Percentiles rank a stretch among this genome's conserved stretches.
These are phyloP conservation scores for Orbilia brochopaga DNA, from an alignment of 2,329 filamentous ascomycete genomes.

Conservation along the genomic window DNA sequence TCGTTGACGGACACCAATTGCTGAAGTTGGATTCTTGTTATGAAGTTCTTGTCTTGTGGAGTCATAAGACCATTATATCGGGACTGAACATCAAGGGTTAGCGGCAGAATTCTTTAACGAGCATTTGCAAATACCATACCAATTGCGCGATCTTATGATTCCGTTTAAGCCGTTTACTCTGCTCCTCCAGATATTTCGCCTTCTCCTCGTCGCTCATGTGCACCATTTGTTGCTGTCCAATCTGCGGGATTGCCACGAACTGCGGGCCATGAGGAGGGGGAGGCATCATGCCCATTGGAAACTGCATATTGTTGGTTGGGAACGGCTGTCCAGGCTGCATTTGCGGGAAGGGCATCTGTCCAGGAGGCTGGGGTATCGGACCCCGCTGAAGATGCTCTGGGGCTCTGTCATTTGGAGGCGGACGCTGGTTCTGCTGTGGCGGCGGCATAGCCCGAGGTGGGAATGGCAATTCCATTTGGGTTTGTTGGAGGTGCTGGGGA, in stretches of 20 bases:
- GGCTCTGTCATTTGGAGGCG: slow-evolving; percentile 57
- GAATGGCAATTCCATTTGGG: slow-evolving; percentile 55
- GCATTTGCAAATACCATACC: slow-evolving; percentile 27
- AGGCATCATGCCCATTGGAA: slow-evolving; percentile 61
- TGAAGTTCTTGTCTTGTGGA: slow-evolving; percentile 98
- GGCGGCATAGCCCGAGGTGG: slow-evolving; percentile 56
- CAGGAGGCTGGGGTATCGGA: slow-evolving; percentile 51
- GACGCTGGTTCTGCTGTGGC: slow-evolving; percentile 55
- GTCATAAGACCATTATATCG: slow-evolving; percentile 92
- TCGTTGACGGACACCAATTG: slow-evolving; percentile 90
- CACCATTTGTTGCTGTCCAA: slow-evolving; percentile 38
- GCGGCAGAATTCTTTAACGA: neutral
- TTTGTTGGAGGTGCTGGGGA: slow-evolving; percentile 56
- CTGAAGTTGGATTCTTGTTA: slow-evolving; percentile 95
- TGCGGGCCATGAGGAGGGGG: slow-evolving; percentile 15
- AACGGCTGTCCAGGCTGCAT: slow-evolving; percentile 59
- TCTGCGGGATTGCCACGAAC: slow-evolving; percentile 29
- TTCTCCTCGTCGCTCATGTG: slow-evolving; percentile 80
- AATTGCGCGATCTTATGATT: slow-evolving; percentile 82
- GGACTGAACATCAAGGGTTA: slow-evolving; percentile 79
- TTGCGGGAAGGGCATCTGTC: slow-evolving; percentile 56
- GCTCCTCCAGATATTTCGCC: slow-evolving; percentile 81
- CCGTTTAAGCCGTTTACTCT: slow-evolving; percentile 91
- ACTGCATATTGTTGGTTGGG: slow-evolving; percentile 67
- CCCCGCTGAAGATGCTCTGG: slow-evolving; percentile 56